Base-by-base conservation (phyloP, 2,329 filamentous ascomycete genomes). In the Tricladium varicosporioides region DNA sequence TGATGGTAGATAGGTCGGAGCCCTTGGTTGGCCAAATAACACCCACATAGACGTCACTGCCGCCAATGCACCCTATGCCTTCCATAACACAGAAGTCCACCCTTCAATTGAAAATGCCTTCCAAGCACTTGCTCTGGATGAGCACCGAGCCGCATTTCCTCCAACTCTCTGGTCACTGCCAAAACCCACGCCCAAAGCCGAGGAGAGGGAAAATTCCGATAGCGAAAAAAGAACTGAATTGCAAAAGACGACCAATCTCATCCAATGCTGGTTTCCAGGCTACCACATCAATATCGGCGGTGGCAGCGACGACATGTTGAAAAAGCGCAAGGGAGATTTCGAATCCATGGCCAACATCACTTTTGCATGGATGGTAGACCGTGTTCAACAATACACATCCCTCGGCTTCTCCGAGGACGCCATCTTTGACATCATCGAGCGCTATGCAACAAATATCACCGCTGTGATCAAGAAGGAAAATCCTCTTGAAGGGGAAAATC, bases 111-210 rank as follows among this genome's bases (percentile, higher is more conserved):
- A 76, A 54, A 67, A 78, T 58, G 78, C 78, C 0, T 79, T 79
- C 60, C 78, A 80, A 57, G 77, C 77, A 2, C 69, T 80, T 3
- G 76, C 76, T 2, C 70, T 80, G 11, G 77, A 80, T 62, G 78
- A 80, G 60, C 72, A 73, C 18, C 72, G 78, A 19, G 53, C 60
- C n/a, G 57, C 71, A 1, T 76, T 74, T 57, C 49, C 57, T 7
- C 73, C 74, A n/a, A 68, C 73, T 2, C 50, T 75, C 8, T 76
- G 72, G 72, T 57, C 51, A 11, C 15, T 58, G 10, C 51, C 43
- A n/a, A 48, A 42, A 18, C 16, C 42, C 16, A 51, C 46, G 11
- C 18, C 33, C 15, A 42, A 49, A 50, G 45, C 32, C 22, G 22
- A 27, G 22, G 22, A 27, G 22, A 7, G 7, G 22, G 22, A 7